phyloP scores from a whole-genome alignment of 345 rosid genomes.

The Zanthoxylum bungeanum region DNA sequence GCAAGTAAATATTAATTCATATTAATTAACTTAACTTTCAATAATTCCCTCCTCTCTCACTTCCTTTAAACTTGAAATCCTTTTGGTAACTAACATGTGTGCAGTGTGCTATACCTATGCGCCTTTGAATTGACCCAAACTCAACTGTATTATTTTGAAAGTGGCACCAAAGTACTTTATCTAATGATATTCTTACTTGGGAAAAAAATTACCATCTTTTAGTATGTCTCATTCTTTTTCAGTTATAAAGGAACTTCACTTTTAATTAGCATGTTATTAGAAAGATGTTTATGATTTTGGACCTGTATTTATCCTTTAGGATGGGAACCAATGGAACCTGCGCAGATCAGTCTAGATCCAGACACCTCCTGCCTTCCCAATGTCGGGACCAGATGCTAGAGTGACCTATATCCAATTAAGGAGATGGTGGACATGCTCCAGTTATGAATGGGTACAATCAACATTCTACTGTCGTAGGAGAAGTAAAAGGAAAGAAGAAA shows the following conservation, averaged over 20 bases:
- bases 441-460: constrained; percentile 35
- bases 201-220: not conserved
- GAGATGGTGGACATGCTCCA: constrained; percentile 25
- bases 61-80: not conserved
- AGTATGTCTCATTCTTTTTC: not conserved
- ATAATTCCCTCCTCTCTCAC: not conserved
- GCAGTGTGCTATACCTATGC: too few relatives aligned
- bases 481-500: constrained; percentile 56
- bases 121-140: not conserved
- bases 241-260: not conserved
- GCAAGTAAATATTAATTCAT: not conserved
- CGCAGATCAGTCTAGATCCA: constrained; percentile 24
- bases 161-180: not conserved
- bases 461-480: constrained; percentile 44
- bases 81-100: not conserved
- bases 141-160: not conserved
- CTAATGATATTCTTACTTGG: not conserved
- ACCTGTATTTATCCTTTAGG: constrained; percentile 36
- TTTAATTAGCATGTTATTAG: constrained; percentile 2
- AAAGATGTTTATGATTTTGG: constrained; percentile 26
- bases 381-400: constrained; percentile 23
- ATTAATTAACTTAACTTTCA: not conserved
- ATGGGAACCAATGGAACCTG: constrained; percentile 26
- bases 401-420: constrained; percentile 27
- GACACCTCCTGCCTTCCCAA: constrained; percentile 34